Evolutionary conservation across 2,329 filamentous ascomycete genomes (phyloP).

Genomic region (Exophiala bonariae): DNA sequence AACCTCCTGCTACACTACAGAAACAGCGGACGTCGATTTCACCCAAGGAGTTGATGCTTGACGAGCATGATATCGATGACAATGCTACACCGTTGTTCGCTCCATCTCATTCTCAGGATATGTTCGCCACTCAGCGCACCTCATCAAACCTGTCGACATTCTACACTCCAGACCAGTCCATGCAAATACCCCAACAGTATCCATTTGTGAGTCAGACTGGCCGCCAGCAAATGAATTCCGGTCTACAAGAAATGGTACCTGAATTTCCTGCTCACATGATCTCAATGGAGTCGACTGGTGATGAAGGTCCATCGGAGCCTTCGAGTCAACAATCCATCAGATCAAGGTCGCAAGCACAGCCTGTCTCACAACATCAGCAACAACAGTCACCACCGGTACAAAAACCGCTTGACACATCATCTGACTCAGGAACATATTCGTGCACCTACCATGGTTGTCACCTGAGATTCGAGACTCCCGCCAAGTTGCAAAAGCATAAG

Average conservation of each 20-base stretch:
- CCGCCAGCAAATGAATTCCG: slow-evolving; percentile 31
- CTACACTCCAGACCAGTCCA: slow-evolving; percentile 31
- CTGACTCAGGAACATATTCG: slow-evolving; percentile 87
- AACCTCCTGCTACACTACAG: slow-evolving; percentile 39
- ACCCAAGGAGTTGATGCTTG: slow-evolving; percentile 85
- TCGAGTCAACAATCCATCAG: slow-evolving; percentile 33
- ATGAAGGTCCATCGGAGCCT: slow-evolving; percentile 41
- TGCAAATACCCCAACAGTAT: slow-evolving; percentile 28
- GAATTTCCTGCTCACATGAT: slow-evolving; percentile 61
- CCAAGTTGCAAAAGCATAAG: slow-evolving; percentile 91
- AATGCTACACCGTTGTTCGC: slow-evolving; percentile 72
- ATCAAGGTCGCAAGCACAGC: slow-evolving; percentile 25
- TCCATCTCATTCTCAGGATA: slow-evolving; percentile 51
- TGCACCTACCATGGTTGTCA: slow-evolving; percentile 94
- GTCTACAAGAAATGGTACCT: slow-evolving; percentile 46
- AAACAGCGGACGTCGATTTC: slow-evolving; percentile 80
- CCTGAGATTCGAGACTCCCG: slow-evolving; percentile 82
- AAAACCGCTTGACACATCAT: slow-evolving; percentile 64
- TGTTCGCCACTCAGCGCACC: slow-evolving; percentile 49
- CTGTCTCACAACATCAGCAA: slow-evolving; percentile 30
- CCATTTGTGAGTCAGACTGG: slow-evolving; percentile 28
- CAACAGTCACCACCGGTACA: slow-evolving; percentile 50
- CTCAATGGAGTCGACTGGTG: slow-evolving; percentile 62
- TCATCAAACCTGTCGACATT: slow-evolving; percentile 32
- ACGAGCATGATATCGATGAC: slow-evolving; percentile 75